Conservation (phyloP, 2,329 filamentous ascomycete genomes). For the Clonostachys rhizophaga region DNA sequence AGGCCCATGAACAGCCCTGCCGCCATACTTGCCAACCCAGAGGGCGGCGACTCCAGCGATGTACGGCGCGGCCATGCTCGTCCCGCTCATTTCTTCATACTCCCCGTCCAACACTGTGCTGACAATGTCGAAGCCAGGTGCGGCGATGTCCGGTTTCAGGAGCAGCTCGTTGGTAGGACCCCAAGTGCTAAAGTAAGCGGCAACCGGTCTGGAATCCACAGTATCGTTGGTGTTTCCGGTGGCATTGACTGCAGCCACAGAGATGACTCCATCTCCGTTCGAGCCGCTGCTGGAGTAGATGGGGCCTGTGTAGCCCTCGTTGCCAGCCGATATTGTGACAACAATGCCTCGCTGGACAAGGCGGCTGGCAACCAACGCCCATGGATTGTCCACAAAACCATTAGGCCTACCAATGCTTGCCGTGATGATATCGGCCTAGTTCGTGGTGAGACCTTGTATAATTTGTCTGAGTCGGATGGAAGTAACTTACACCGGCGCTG, state of each 20-base stretch:
- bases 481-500: conserved; percentile 17
- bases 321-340: conserved; percentile 45
- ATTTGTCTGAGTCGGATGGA: not conserved
- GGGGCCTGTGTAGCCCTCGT: conserved; percentile 40
- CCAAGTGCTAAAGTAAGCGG: conserved; percentile 44
- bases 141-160: conserved; percentile 44
- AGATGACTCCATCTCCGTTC: conserved; percentile 22
- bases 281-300: conserved; percentile 34
- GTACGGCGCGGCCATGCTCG: conserved; percentile 52
- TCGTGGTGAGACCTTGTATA: not conserved
- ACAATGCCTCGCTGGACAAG: conserved; percentile 39
- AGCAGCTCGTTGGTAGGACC: conserved; percentile 45
- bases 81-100: conserved; percentile 45
- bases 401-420: conserved; percentile 28
- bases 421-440: conserved; percentile 37
- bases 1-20: conserved; percentile 28
- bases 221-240: conserved; percentile 32
- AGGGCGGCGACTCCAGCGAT: conserved; percentile 45
- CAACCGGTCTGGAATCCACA: conserved; percentile 20
- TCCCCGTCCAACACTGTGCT: conserved; percentile 37
- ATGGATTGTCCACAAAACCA: conserved; percentile 34
- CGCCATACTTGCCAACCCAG: conserved; percentile 34
- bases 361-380: conserved; percentile 32
- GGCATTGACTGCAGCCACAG: conserved; percentile 31
- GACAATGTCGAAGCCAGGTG: conserved; percentile 43